Evolutionary conservation across 495 filamentous ascomycete genomes (phyloP), one percentile per base, ranked within the genome.

Genomic region (Acidomyces sp.): DNA sequence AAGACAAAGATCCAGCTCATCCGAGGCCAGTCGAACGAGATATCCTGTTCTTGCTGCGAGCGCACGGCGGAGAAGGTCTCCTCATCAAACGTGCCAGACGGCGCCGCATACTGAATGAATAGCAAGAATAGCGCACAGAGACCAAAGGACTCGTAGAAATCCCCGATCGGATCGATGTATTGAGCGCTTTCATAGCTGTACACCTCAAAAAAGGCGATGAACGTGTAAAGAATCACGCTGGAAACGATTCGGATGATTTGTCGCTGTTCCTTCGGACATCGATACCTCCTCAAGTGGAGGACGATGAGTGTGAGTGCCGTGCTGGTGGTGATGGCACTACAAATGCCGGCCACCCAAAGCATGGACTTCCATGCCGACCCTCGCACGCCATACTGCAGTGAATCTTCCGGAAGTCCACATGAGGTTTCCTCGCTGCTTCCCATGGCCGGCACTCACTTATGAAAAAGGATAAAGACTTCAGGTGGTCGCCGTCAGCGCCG

Each of bases 221-320:
- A n/a, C 4, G 35, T 20, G 36, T 33, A 40, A 1, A 39, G 27
- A 23, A 39, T 19, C n/a, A 40, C 35, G 19, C 35, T 32, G 36
- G 40, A 40, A 16, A 34, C 20, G 36, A 46, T 46, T 29, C 43
- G 35, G 20, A 46, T 40, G 36, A 46, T 40, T 37, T 46, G 43
- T 23, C 43, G 35, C 26, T 46, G 43, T 40, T 46, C 43, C 20
- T 46, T 46, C 4, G 43, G 43, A 3, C 35, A 35, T 6, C 43
- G 34, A 29, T 46, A 46, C 11, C 43, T 35, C 11, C 28, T 26
- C 12, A 46, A 37, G 35, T 46, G 43, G 18, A 39, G 27, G 17
- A 27, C 26, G 43, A 46, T 40, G 4, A 46, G 23, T 3, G 36
- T 32, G 15, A 46, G 13, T 12, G 35, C 27, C n/a, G 35, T 34